Evolutionary conservation across 805 yeast species (phyloP).

Genomic region (Sugiyamaella qingdaonensis): DNA sequence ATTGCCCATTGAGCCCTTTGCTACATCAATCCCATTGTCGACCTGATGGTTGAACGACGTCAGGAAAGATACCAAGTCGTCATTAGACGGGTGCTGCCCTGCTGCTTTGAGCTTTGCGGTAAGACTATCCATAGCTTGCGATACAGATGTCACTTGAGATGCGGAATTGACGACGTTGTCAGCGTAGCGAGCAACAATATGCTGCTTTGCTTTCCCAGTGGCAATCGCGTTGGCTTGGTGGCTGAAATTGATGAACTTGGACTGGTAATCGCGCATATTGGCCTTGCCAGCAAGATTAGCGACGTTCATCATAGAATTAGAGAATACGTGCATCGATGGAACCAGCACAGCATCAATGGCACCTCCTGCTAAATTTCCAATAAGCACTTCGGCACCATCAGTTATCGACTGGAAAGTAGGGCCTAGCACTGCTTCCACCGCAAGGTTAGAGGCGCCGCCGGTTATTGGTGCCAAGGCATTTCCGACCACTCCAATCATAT

Average conservation of each 20-base stretch:
- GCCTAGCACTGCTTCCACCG: slow-evolving; percentile 15
- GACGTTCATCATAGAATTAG: slow-evolving; percentile 6
- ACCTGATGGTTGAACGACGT: slow-evolving; percentile 1
- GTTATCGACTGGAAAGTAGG: slow-evolving; percentile 23
- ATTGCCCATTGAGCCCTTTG: slow-evolving; percentile 3
- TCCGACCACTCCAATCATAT: slow-evolving; percentile 16
- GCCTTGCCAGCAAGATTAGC: slow-evolving; percentile 10
- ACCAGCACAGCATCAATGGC: slow-evolving; percentile 12
- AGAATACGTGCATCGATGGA: slow-evolving; percentile 15
- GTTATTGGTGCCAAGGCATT: slow-evolving; percentile 14
- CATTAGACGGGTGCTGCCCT: background rate
- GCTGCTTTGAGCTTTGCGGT: slow-evolving; percentile 1
- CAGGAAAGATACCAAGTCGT: background rate
- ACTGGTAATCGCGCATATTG: slow-evolving; percentile 6
- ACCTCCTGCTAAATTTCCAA: slow-evolving; percentile 21
- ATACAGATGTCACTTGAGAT: background rate
- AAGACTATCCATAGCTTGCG: background rate
- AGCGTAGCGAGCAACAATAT: slow-evolving; percentile 1
- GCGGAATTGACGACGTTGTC: slow-evolving; percentile 1
- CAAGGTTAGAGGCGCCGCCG: slow-evolving; percentile 16
- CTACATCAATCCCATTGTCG: slow-evolving; percentile 1
- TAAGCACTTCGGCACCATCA: slow-evolving; percentile 24
- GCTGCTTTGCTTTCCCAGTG: background rate
- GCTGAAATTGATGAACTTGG: slow-evolving; percentile 4
- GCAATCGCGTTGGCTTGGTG: slow-evolving; percentile 8